A percentile compares a stretch with the other conserved stretches of the same genome.
Evolutionary conservation across 495 filamentous ascomycete genomes (phyloP).

Genomic region (Tuber borchii): DNA sequence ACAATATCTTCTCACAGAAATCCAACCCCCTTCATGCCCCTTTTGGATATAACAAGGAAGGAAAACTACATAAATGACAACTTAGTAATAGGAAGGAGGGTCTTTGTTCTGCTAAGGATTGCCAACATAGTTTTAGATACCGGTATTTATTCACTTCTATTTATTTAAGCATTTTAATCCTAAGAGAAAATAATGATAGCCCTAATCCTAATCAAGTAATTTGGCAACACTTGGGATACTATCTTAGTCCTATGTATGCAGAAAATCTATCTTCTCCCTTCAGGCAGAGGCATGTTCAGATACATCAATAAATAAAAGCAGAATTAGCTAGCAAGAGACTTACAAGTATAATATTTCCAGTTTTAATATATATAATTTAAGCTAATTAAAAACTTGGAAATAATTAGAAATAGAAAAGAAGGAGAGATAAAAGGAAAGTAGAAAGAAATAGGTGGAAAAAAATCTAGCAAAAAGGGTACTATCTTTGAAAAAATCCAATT

Average conservation of each 20-base stretch:
- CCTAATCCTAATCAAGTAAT: not conserved
- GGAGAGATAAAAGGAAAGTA: not conserved
- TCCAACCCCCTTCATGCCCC: not conserved
- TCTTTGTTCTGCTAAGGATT: not conserved
- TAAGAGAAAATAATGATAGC: not conserved
- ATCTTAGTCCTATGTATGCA: not conserved
- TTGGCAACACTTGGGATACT: not conserved
- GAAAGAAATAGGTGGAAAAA: not conserved
- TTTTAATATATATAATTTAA: too few species aligned
- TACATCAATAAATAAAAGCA: not conserved
- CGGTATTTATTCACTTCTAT: not conserved
- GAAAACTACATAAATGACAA: not conserved
- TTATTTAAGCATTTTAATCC: not conserved
- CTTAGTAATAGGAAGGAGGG: not conserved
- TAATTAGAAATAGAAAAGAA: too few species aligned
- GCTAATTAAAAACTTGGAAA: too few species aligned
- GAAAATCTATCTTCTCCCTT: not conserved
- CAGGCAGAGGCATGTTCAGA: not conserved
- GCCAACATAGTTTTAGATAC: not conserved
- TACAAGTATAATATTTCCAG: too few species aligned
- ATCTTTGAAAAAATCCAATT: not conserved
- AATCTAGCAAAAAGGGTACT: not conserved
- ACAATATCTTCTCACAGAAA: too few species aligned
- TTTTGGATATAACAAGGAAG: not conserved
- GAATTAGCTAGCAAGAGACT: not conserved